phyloP scores from a whole-genome alignment of 371 early-diverging fungal genomes.

The Mucor mucedo region DNA sequence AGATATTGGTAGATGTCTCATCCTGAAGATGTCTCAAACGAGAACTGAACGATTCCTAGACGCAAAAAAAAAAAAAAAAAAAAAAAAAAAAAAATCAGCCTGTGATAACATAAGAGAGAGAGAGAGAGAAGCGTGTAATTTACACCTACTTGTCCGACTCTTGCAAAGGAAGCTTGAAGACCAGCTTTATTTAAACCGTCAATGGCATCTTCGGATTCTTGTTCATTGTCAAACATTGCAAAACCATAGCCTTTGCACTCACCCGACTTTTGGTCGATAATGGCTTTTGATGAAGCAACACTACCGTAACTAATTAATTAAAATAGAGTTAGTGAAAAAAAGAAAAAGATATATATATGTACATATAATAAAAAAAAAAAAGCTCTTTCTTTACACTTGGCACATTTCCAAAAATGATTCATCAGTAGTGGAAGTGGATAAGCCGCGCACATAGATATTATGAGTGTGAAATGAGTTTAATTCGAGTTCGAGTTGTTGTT shows the following conservation, averaged over 20 bases:
- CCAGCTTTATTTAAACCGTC: slow-evolving; percentile 71
- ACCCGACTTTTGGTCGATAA: slow-evolving; percentile 78
- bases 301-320: slow-evolving; percentile 71
- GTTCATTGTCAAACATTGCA: slow-evolving; percentile 81
- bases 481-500: slow-evolving; percentile 21
- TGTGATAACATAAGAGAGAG: not conserved
- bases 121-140: not conserved
- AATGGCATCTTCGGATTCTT: slow-evolving; percentile 73
- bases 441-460: slow-evolving; percentile 87
- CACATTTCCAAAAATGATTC: slow-evolving; percentile 74
- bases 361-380: slow-evolving; percentile 8
- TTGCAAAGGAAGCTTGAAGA: slow-evolving; percentile 78
- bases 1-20: slow-evolving; percentile 79
- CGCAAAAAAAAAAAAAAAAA: not conserved
- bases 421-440: slow-evolving; percentile 77
- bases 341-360: too few species aligned
- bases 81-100: not conserved
- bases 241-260: slow-evolving; percentile 93
- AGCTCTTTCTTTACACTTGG: slow-evolving; percentile 28
- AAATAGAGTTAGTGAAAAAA: not conserved
- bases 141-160: slow-evolving; percentile 57
- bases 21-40: slow-evolving; percentile 78
- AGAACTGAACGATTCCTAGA: slow-evolving; percentile 80
- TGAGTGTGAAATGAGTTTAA: slow-evolving; percentile 39
- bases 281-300: slow-evolving; percentile 84